phyloP scores from a whole-genome alignment of 805 yeast species.

The Cyberlindnera euphorbiiphila region DNA sequence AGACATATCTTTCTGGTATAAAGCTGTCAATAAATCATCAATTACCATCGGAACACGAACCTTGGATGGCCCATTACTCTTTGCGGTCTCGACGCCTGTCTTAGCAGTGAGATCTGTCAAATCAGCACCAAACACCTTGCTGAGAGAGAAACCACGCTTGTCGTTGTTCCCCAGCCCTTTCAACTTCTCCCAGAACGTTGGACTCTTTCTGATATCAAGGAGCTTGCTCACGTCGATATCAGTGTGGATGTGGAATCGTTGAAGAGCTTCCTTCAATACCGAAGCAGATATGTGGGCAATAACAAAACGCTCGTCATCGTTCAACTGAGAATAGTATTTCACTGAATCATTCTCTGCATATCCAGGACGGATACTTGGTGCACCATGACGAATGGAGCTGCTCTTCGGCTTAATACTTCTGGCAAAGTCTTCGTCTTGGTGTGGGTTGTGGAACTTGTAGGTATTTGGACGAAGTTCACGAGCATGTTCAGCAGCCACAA shows the following conservation, averaged over 20 bases:
- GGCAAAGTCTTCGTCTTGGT: conserved; percentile 21
- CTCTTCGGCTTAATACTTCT: conserved; percentile 22
- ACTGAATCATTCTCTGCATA: conserved; percentile 5
- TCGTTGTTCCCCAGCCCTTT: conserved; percentile 27
- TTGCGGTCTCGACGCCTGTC: conserved; percentile 78
- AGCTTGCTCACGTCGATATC: conserved; percentile 30
- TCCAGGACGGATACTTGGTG: conserved; percentile 15
- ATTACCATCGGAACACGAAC: conserved; percentile 79
- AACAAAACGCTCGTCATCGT: conserved; percentile 51
- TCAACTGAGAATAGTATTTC: conserved; percentile 64
- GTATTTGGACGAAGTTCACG: conserved; percentile 91
- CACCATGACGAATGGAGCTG: conserved; percentile 16
- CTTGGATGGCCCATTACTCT: conserved; percentile 79
- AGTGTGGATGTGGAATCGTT: conserved; percentile 34
- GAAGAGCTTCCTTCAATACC: conserved; percentile 36
- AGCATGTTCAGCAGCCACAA: conserved; percentile 96
- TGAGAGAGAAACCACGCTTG: conserved; percentile 15
- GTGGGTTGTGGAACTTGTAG: conserved; percentile 66
- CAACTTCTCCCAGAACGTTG: conserved; percentile 44
- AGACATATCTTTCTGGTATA: conserved; percentile 89
- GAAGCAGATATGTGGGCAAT: conserved; percentile 57
- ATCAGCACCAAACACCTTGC: conserved; percentile 74
- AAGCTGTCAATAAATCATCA: conserved; percentile 79
- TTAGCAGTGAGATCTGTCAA: conserved; percentile 61
- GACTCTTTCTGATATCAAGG: conserved; percentile 32